Conservation (phyloP, 805 yeast genomes). For the Allodekkera sacchari region DNA sequence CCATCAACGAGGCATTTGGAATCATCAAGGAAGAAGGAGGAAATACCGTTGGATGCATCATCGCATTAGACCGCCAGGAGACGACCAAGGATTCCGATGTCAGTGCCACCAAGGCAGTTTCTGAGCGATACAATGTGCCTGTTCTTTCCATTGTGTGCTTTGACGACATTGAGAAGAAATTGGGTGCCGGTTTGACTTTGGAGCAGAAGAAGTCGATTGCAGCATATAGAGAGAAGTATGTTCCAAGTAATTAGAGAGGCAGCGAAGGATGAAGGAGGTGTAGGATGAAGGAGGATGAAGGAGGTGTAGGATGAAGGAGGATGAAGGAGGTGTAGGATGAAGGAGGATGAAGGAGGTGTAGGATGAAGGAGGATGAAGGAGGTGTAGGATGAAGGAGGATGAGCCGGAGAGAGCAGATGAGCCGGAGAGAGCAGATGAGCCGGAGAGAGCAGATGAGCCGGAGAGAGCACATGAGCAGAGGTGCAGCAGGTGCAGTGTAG, state of each 20-base stretch:
- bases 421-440: no score
- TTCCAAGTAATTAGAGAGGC: constrained; percentile 27
- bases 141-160: constrained; percentile 75
- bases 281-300: no score
- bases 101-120: constrained; percentile 78
- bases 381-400: no score
- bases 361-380: no score
- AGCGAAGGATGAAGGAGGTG: no score
- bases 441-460: no score
- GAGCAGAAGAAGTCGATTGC: constrained; percentile 52
- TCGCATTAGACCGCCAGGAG: constrained; percentile 95
- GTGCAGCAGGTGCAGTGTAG: no score
- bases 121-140: constrained; percentile 67
- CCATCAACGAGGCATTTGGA: constrained; percentile 86
- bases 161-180: constrained; percentile 60
- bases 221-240: constrained; percentile 46
- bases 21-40: constrained; percentile 70
- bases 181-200: constrained; percentile 43
- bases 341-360: no score
- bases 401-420: no score
- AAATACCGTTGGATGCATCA: constrained; percentile 69
- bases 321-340: no score
- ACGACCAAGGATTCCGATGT: constrained; percentile 56
- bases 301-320: no score
- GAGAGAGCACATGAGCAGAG: no score